Percentiles rank a stretch among this genome's conserved stretches.
Conservation (phyloP, 768 basidiomycete genomes). For the Tephrocybe rancida region DNA sequence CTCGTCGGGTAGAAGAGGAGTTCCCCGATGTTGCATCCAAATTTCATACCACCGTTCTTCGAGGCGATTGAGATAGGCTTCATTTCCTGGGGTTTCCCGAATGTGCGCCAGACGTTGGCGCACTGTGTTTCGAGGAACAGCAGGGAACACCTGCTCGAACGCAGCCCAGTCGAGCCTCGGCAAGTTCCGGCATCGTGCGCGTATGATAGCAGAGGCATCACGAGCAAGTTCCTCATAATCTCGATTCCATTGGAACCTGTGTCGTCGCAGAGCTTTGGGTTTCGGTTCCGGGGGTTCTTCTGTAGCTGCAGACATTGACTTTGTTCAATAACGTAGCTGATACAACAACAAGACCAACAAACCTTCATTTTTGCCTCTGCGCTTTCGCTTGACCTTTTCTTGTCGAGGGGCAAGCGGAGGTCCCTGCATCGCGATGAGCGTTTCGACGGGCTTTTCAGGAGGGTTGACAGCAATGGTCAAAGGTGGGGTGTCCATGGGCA, state of each 20-base stretch:
- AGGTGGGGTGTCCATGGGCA: slow-evolving; percentile 26
- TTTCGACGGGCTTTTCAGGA: slow-evolving; percentile 53
- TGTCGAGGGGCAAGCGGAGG: slow-evolving; percentile 35
- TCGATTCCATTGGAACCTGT: slow-evolving; percentile 80
- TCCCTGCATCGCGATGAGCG: slow-evolving; percentile 54
- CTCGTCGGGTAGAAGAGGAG: slow-evolving; percentile 68
- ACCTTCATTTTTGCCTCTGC: slow-evolving; percentile 36
- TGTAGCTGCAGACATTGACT: background rate
- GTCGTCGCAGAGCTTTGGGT: slow-evolving; percentile 43
- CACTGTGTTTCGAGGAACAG: slow-evolving; percentile 71
- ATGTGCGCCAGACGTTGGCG: slow-evolving; percentile 68
- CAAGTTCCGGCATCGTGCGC: slow-evolving; percentile 68
- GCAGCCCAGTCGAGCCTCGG: slow-evolving; percentile 71
- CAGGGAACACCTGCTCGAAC: slow-evolving; percentile 79
- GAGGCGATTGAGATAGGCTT: slow-evolving; percentile 75
- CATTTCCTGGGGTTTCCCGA: slow-evolving; percentile 62
- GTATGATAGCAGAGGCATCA: slow-evolving; percentile 83
- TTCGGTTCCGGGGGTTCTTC: slow-evolving; percentile 18
- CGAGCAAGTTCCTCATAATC: slow-evolving; percentile 89
- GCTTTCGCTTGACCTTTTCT: slow-evolving; percentile 32
- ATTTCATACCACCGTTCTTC: slow-evolving; percentile 82
- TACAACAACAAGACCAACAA: background rate
- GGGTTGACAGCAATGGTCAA: slow-evolving; percentile 44
- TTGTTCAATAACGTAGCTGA: background rate
- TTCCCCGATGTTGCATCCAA: slow-evolving; percentile 74